Conservation (phyloP, 805 yeast genomes). For the Spathaspora arborariae region DNA sequence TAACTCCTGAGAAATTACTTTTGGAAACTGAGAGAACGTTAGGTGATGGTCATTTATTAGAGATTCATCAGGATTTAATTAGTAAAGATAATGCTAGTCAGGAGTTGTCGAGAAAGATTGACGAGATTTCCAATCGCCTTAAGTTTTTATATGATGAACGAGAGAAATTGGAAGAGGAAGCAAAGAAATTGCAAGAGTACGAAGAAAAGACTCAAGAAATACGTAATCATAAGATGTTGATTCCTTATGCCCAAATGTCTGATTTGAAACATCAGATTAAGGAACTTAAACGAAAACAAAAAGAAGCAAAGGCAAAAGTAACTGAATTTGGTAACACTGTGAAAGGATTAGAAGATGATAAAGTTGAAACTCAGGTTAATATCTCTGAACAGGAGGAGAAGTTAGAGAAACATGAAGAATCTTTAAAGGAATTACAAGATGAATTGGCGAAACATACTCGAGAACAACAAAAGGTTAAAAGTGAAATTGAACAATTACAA, state of each 20-base stretch:
- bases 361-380: neutral
- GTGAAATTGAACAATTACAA: neutral
- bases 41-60: constrained; percentile 54
- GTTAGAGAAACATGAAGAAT: neutral
- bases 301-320: constrained; percentile 31
- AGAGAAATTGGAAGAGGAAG: constrained; percentile 41
- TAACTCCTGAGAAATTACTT: constrained; percentile 71
- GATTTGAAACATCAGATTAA: constrained; percentile 32
- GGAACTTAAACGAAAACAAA: constrained; percentile 31
- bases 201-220: constrained; percentile 41
- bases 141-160: constrained; percentile 32
- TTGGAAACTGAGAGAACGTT: constrained; percentile 79
- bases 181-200: constrained; percentile 42
- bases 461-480: neutral
- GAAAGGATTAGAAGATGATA: constrained; percentile 19
- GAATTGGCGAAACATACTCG: neutral
- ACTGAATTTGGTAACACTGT: constrained; percentile 19
- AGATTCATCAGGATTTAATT: constrained; percentile 55
- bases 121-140: constrained; percentile 25
- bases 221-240: constrained; percentile 32
- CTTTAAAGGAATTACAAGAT: neutral
- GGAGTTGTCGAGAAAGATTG: constrained; percentile 22
- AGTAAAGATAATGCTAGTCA: constrained; percentile 42
- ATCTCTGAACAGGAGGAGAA: too few species aligned
- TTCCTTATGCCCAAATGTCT: constrained; percentile 39